Base-by-base conservation (phyloP, 2,329 filamentous ascomycete genomes). In the Dactylonectria estremocensis region DNA sequence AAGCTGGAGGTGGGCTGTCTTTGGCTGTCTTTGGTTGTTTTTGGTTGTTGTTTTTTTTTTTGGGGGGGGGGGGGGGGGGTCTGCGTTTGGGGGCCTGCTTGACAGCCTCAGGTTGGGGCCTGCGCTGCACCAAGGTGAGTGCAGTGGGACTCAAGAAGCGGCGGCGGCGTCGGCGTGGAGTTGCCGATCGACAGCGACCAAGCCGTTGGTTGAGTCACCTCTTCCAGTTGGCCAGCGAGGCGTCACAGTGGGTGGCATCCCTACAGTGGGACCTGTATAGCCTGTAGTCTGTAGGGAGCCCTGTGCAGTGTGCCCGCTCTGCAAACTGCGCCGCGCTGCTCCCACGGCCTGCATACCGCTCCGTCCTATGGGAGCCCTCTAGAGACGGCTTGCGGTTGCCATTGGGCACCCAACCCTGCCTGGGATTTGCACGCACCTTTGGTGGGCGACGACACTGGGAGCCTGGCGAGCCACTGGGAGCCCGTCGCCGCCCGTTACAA, bases 291-390 rank as follows among this genome's bases (percentile, higher is more conserved):
- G 24, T 46, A 50, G 48, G 20, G 56, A 65, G 66, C 58, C 58
- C 43, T 63, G 53, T 64, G 66, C 58, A 53, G 33, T 63, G 53
- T 64, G 59, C 68, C 60, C 60, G 65, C 57, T 74, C 62, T 69
- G 70, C 71, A 68, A 71, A 78, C 80, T 84, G 83, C 83, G 82
- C 83, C 82, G 81, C 83, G 77, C 80, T 83, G 79, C 80, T 74
- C 80, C 78, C 80, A 80, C 74, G 69, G 74, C 72, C 72, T 80
- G 79, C 77, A 80, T 78, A 69, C 65, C 65, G 64, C 71, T 64
- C 72, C 59, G 68, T 76, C 79, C 78, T 80, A 78, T 81, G 73
- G 71, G 72, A 77, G 72, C 58, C 61, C 66, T 62, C 54, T 67
- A 35, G 58, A 58, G 61, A 63, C 59, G 57, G 66, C 62, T 74